Evolutionary conservation across 129 eudicot species (phyloP), one percentile per base, ranked within the genome.

Genomic region (Apium graveolens): DNA sequence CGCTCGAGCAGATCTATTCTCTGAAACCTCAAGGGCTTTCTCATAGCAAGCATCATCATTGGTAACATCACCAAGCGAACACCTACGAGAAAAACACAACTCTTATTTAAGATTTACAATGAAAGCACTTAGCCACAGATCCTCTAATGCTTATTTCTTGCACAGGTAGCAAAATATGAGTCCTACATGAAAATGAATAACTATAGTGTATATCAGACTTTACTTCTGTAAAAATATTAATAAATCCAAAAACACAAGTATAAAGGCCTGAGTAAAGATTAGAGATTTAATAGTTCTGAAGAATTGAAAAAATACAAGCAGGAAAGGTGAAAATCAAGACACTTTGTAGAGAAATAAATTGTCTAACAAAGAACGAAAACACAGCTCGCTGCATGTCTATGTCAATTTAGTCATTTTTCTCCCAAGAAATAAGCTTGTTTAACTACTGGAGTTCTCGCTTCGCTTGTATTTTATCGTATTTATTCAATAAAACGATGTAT

Each of bases 1-100:
- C 72, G 99, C 99, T 81, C 99, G 87, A 29, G 89, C 92, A 7
- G 97, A 96, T 76, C 89, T 89, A 43, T 86, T 75, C 11, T 85
- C 89, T 8, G 99, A 96, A 29, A 92, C 95, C 82, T 92, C 93
- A n/a, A 92, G 88, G 27, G 97, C 99, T 87, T 92, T 96, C 57
- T 83, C 79, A 60, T 87, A 96, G 81, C 90, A 92, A 6, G 91
- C 81, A 81, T 92, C 99, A 75, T 90, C 83, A 71, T 82, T 86
- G 4, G 97, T 96, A 39, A 92, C 93, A 81, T 96, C 99, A 72
- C 97, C 99, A 35, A 92, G 84, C 4, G 96, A 96, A 85, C 97
- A 96, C 89, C 89, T 86, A 53, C 17, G 29, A 26, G n/a, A 44
- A 39, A 21, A 24, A 77, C n/a, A 46, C 5, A 45, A 66, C 7